Conservation (phyloP, 2,329 filamentous ascomycete genomes). For the Elsinoe australis region DNA sequence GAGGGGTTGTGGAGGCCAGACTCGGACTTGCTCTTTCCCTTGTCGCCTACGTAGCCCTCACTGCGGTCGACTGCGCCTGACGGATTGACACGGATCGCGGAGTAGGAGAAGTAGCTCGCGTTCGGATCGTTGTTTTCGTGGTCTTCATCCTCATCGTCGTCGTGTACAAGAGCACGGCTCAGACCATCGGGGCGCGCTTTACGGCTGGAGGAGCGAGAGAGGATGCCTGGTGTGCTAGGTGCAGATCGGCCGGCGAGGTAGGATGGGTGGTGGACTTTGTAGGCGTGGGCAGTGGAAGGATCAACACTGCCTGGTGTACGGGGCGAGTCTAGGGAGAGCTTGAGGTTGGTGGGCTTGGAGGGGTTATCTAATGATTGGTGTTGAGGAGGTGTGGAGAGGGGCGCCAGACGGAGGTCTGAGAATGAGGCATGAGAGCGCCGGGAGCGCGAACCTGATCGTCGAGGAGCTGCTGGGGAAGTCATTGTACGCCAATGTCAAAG, state of each 20-base stretch:
- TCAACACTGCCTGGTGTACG: conserved; percentile 23
- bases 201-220: conserved; percentile 37
- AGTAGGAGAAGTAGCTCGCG: conserved; percentile 17
- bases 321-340: conserved; percentile 19
- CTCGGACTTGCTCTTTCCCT: conserved; percentile 40
- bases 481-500: not conserved
- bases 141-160: conserved; percentile 21
- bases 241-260: conserved; percentile 44
- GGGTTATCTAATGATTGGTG: conserved; percentile 26
- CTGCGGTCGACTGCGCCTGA: conserved; percentile 14
- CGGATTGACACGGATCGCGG: conserved; percentile 8
- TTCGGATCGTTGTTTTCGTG: conserved; percentile 13
- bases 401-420: conserved; percentile 53
- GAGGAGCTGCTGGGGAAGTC: not conserved
- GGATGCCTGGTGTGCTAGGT: conserved; percentile 42
- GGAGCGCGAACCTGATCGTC: conserved; percentile 23
- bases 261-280: conserved; percentile 32
- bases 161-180: conserved; percentile 28
- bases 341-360: conserved; percentile 31
- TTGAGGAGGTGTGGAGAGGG: conserved; percentile 40
- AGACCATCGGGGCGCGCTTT: conserved; percentile 29
- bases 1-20: conserved; percentile 29
- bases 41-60: conserved; percentile 26
- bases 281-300: conserved; percentile 21
- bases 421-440: conserved; percentile 53